These are phyloP conservation scores for Detonula confervacea DNA, from an alignment of 352 stramenopile genomes.

Conservation along the genomic window DNA sequence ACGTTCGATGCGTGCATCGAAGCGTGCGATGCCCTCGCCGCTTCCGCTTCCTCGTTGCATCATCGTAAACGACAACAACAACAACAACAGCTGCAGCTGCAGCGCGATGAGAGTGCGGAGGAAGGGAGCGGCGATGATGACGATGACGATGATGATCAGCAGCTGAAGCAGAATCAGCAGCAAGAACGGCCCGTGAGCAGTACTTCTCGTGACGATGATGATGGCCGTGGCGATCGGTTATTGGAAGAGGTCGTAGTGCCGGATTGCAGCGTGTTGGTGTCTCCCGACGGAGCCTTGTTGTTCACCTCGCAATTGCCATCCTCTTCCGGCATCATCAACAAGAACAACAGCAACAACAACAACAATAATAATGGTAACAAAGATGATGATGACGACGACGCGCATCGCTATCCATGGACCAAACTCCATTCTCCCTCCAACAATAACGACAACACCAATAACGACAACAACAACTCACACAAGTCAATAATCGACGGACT, in stretches of 20 bases:
- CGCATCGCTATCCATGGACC: slow-evolving; percentile 34
- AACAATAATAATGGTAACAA: slow-evolving; percentile 6
- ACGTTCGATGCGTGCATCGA: slow-evolving; percentile 72
- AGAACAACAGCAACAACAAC: not conserved
- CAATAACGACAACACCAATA: too few relatives aligned
- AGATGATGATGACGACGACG: too few relatives aligned
- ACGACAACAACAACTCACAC: too few relatives aligned
- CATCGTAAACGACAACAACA: not conserved
- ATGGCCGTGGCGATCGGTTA: slow-evolving; percentile 40
- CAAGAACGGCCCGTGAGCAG: not conserved
- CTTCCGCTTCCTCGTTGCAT: slow-evolving; percentile 19
- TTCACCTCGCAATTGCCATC: slow-evolving; percentile 32
- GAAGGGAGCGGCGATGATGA: not conserved
- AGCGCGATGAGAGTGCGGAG: not conserved
- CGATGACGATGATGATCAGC: not conserved
- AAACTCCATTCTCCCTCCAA: too few relatives aligned
- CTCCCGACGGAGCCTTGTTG: slow-evolving; percentile 66
- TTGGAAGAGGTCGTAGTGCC: too few relatives aligned
- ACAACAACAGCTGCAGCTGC: too few relatives aligned
- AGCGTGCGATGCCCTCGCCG: slow-evolving; percentile 62
- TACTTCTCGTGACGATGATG: slow-evolving; percentile 1
- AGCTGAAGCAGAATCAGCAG: not conserved
- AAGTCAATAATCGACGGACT: slow-evolving; percentile 14
- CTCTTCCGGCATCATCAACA: not conserved
- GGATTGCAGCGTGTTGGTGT: slow-evolving; percentile 70